Percentiles rank a stretch among this genome's conserved stretches.
Evolutionary conservation across 2,329 filamentous ascomycete genomes (phyloP).

Genomic region (Magnaporthiopsis incrustans): DNA sequence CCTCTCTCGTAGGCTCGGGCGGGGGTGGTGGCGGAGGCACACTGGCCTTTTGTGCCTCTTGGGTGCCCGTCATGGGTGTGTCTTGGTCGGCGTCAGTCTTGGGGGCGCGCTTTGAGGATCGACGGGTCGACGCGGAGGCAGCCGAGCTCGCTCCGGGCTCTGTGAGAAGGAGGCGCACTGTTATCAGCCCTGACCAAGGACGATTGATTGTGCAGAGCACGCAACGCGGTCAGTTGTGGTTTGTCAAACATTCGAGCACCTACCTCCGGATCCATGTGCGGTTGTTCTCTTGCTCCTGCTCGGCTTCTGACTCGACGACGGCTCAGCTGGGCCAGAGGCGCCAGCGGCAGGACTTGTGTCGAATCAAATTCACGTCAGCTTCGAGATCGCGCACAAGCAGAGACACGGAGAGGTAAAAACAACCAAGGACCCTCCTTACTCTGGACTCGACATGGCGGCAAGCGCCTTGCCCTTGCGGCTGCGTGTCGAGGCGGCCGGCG

Average conservation of each 20-base stretch:
- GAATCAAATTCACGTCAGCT: slow-evolving; percentile 2
- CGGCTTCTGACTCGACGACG: slow-evolving; percentile 64
- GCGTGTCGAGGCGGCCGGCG: slow-evolving; percentile 32
- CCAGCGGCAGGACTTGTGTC: slow-evolving; percentile 12
- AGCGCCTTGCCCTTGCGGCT: slow-evolving; percentile 53
- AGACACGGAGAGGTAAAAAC: not conserved
- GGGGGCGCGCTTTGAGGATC: slow-evolving; percentile 39
- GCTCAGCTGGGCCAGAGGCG: slow-evolving; percentile 48
- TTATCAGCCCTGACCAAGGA: too few relatives aligned
- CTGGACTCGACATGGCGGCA: slow-evolving; percentile 64
- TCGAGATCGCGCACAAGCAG: not conserved
- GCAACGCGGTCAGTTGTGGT: not conserved
- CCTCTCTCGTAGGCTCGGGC: slow-evolving; percentile 30
- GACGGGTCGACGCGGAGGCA: not conserved
- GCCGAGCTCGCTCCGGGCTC: slow-evolving; percentile 2
- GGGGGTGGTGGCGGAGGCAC: slow-evolving; percentile 33
- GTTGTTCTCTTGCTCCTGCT: slow-evolving; percentile 61
- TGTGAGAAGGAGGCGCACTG: not conserved
- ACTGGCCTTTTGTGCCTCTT: slow-evolving; percentile 40
- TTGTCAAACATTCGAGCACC: not conserved
- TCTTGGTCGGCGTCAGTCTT: slow-evolving; percentile 51
- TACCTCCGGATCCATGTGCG: slow-evolving; percentile 26
- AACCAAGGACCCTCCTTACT: slow-evolving; percentile 38
- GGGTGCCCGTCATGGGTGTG: slow-evolving; percentile 62
- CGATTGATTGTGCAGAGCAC: not conserved